Evolutionary conservation across 1,284 basidiomycete genomes (phyloP), one percentile per base, ranked within the genome.

Genomic region (Mycena citricolor): DNA sequence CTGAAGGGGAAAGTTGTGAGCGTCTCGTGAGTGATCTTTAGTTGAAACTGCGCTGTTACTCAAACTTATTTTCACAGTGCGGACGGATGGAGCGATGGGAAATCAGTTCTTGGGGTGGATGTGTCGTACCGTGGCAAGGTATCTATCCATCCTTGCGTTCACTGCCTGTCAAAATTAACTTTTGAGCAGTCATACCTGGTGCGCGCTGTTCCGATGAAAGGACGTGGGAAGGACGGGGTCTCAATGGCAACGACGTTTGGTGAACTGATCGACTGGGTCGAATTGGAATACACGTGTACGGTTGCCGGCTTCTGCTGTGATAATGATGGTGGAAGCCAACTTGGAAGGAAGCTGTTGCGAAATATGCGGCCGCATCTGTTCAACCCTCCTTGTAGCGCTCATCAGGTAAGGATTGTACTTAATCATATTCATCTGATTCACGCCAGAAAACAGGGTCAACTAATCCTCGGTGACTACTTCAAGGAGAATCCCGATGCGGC

Each of bases 391-490:
- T 59, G 56, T 32, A 54, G 57, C 32, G 45, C 51, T 7, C 56
- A 59, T 49, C 56, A 59, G 49, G 53, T 54, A 11, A 51, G 44
- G 36, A 19, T 34, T 28, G 29, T 25, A 29, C 36, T 21, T 26
- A 37, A 30, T 45, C 28, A 16, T n/a, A 26, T 20, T 30, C 12
- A 12, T 17, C 20, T 21, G 16, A 30, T 31, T 29, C 30, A 38
- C 25, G 13, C 20, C 26, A 21, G 38, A 42, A 12, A 30, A 20
- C 13, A 61, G 58, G 56, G 56, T 16, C 58, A 61, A 42, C 36
- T 61, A 1, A 55, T 57, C 8, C 51, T 60, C 7, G 53, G 52
- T 1, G 58, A 61, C 13, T 61, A 62, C 39, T 59, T 61, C 25
- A 49, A 28, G 2, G 54, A 47, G 14, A 57, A 58, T 26, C 19